A percentile compares a stretch with the other conserved stretches of the same genome.
phyloP scores from a whole-genome alignment of 306 rosid genomes.

The Dryas drummondii region DNA sequence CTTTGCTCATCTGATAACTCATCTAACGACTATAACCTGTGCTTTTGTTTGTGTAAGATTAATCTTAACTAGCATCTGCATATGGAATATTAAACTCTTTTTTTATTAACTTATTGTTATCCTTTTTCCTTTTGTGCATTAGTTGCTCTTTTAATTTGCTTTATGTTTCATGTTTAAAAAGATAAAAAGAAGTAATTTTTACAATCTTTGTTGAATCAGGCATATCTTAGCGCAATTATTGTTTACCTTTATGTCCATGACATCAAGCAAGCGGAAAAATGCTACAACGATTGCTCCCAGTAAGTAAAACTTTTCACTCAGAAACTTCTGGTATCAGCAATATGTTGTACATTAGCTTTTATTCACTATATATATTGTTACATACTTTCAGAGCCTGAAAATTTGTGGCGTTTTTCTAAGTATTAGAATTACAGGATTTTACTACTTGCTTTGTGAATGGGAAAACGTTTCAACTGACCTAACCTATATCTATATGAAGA shows the following conservation, averaged over 20 bases:
- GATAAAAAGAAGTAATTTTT: background rate
- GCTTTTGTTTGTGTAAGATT: background rate
- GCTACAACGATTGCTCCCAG: slow-evolving; percentile 93
- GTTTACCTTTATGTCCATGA: slow-evolving; percentile 81
- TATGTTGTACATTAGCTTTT: background rate
- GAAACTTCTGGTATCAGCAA: background rate
- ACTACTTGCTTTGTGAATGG: background rate
- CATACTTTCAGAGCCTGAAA: background rate
- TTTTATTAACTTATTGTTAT: background rate
- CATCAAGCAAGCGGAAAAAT: slow-evolving; percentile 88
- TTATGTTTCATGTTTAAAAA: background rate
- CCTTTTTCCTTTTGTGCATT: background rate
- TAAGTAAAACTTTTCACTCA: slow-evolving; percentile 42
- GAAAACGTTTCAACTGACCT: background rate
- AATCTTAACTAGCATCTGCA: background rate
- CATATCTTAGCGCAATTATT: slow-evolving; percentile 84
- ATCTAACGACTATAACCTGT: background rate
- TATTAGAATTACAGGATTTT: background rate
- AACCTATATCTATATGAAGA: background rate
- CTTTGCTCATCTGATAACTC: slow-evolving; percentile 8
- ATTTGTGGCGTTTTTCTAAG: background rate
- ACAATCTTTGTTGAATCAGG: slow-evolving; percentile 52
- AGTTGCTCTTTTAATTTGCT: background rate
- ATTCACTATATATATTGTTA: background rate
- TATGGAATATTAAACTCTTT: background rate